A percentile compares a stretch with the other conserved stretches of the same genome.
Evolutionary conservation across 257 asterid species (phyloP).

Genomic region (Jacaranda mimosifolia): DNA sequence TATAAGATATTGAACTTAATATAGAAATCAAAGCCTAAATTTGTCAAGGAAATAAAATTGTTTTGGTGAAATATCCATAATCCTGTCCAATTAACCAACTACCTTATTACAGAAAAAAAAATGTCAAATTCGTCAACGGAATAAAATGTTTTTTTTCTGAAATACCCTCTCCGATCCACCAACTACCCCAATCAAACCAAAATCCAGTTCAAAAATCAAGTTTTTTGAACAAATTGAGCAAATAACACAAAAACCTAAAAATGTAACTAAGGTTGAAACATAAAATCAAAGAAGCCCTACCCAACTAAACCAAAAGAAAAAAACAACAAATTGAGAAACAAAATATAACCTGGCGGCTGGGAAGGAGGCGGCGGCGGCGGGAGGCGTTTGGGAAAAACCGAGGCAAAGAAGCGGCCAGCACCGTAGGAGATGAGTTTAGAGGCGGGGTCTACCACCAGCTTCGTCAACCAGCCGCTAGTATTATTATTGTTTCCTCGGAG

Average conservation of each 20-base stretch:
- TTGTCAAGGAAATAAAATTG: not conserved
- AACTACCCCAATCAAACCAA: not conserved
- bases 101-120: not conserved
- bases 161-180: conserved; percentile 6
- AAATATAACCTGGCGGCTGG: conserved; percentile 57
- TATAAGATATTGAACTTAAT: not conserved
- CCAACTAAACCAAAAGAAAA: not conserved
- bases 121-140: conserved; percentile 4
- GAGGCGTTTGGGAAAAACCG: conserved; percentile 67
- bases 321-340: not conserved
- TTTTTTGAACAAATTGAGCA: not conserved
- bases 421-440: conserved; percentile 69
- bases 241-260: not conserved
- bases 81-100: not conserved
- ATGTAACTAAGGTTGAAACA: not conserved
- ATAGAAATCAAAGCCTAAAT: not conserved
- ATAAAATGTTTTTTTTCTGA: not conserved
- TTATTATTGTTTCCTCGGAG: conserved; percentile 40
- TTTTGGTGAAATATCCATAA: not conserved
- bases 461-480: conserved; percentile 71
- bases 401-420: conserved; percentile 69
- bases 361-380: conserved; percentile 57
- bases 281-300: not conserved
- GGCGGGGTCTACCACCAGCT: conserved; percentile 89
- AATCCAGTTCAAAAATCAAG: not conserved